A percentile compares a stretch with the other conserved stretches of the same genome.
Evolutionary conservation across 805 yeast species (phyloP).

Genomic region (Candida loeiensis): DNA sequence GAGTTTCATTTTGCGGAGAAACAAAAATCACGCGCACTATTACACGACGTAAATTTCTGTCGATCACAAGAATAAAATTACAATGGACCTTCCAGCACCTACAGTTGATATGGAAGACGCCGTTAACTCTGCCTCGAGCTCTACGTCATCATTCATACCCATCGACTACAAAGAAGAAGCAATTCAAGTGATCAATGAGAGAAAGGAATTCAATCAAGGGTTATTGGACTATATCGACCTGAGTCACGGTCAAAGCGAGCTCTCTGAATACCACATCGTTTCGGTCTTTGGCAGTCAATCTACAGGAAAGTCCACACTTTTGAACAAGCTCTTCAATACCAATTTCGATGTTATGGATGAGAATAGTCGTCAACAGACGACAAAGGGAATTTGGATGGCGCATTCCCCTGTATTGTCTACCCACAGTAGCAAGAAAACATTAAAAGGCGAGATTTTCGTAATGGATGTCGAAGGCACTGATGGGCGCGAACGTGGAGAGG

Average conservation of each 20-base stretch:
- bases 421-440: conserved; percentile 11
- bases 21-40: conserved; percentile 8
- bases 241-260: conserved; percentile 29
- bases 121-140: conserved; percentile 15
- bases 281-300: conserved; percentile 97
- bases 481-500: conserved; percentile 97
- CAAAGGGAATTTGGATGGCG: conserved; percentile 47
- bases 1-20: conserved; percentile 2
- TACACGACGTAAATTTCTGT: conserved; percentile 2
- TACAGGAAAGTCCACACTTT: conserved; percentile 90
- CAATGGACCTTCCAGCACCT: conserved; percentile 10
- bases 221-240: conserved; percentile 34
- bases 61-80: not conserved
- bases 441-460: conserved; percentile 54
- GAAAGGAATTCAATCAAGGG: conserved; percentile 47
- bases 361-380: conserved; percentile 77
- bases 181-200: conserved; percentile 61
- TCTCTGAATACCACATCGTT: conserved; percentile 77
- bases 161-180: conserved; percentile 37
- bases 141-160: conserved; percentile 41
- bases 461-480: conserved; percentile 99
- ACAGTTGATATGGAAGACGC: conserved; percentile 8
- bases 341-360: conserved; percentile 93
- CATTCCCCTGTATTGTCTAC: conserved; percentile 33
- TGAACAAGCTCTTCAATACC: conserved; percentile 83